Conservation (phyloP, 2,329 filamentous ascomycete species). For the Dactylonectria macrodidyma region DNA sequence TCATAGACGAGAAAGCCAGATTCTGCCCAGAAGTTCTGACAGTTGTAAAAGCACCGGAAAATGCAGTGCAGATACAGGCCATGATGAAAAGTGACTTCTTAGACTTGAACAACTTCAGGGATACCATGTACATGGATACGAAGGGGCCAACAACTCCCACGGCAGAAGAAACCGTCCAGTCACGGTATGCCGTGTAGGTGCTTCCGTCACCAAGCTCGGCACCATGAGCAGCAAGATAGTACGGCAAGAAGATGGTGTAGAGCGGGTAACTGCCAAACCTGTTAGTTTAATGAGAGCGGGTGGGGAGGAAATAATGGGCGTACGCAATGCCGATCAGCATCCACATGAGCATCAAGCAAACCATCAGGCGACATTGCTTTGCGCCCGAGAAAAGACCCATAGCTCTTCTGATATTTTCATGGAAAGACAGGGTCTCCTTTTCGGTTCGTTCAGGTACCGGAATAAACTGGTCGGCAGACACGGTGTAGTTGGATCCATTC, state of each 20-base stretch:
- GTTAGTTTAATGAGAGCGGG: background rate
- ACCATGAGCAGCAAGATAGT: conserved; percentile 58
- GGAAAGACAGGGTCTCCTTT: conserved; percentile 1
- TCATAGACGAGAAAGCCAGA: conserved; percentile 44
- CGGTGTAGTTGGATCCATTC: conserved; percentile 30
- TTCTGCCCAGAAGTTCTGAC: conserved; percentile 39
- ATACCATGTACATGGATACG: conserved; percentile 54
- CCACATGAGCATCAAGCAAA: conserved; percentile 55
- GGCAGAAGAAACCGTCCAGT: conserved; percentile 52
- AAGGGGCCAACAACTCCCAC: conserved; percentile 57
- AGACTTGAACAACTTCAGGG: conserved; percentile 42
- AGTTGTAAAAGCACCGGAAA: conserved; percentile 41
- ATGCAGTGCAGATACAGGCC: conserved; percentile 36
- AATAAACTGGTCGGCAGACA: conserved; percentile 16
- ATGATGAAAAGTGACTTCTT: conserved; percentile 31
- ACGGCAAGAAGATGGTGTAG: conserved; percentile 61
- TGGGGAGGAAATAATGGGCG: background rate
- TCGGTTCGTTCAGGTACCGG: background rate
- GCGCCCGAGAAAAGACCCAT: conserved; percentile 20
- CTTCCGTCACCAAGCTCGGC: conserved; percentile 42
- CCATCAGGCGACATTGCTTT: conserved; percentile 20
- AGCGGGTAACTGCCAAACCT: conserved; percentile 54
- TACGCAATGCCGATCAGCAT: conserved; percentile 58
- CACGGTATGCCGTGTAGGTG: conserved; percentile 49
- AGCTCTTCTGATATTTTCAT: conserved; percentile 16